Conservation (phyloP, 148 eudicot species). For the Chenopodium quinoa region DNA sequence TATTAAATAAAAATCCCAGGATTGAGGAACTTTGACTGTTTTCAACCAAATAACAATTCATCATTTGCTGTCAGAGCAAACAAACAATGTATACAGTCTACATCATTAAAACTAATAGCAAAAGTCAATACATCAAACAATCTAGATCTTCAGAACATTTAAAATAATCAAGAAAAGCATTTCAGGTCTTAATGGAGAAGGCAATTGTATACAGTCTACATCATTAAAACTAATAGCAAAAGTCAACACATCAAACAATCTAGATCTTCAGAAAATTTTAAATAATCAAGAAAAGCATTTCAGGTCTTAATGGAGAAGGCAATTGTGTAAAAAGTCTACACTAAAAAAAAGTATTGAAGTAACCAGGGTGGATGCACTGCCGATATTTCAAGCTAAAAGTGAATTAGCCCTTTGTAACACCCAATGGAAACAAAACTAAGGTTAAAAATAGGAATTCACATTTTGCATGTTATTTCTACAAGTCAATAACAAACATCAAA, state of each 20-base stretch:
- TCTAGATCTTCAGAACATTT: not conserved
- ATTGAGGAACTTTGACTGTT: not conserved
- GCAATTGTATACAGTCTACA: not conserved
- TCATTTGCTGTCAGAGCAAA: not conserved
- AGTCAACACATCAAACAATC: not conserved
- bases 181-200: not conserved
- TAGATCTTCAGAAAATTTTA: not conserved
- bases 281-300: not conserved
- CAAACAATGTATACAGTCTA: not conserved
- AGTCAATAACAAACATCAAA: not conserved
- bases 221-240: too few relatives aligned
- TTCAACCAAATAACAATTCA: not conserved
- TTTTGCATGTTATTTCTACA: not conserved
- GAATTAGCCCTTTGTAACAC: not conserved
- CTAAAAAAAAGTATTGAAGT: not conserved
- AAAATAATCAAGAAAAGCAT: not conserved
- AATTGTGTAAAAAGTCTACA: not conserved
- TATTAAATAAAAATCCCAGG: too few relatives aligned
- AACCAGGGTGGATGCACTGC: not conserved
- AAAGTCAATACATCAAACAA: not conserved
- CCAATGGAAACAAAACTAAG: not conserved
- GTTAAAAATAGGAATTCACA: not conserved
- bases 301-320: not conserved
- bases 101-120: not conserved
- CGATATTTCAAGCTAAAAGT: not conserved